phyloP scores from a whole-genome alignment of 225 moss, liverwort and hornwort genomes.

The Rhytidiadelphus loreus region DNA sequence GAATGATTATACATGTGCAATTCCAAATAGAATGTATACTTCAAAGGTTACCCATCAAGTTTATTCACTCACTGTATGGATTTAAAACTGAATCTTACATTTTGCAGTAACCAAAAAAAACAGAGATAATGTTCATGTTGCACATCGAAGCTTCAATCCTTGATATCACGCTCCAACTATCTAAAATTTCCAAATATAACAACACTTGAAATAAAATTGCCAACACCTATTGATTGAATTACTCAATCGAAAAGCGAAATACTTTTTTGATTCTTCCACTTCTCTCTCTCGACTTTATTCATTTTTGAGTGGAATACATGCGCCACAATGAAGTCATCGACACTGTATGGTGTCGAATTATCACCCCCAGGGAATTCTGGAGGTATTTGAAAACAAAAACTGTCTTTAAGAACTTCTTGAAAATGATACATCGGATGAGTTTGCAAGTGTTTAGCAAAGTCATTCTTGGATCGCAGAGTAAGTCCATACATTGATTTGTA shows the following conservation, averaged over 20 bases:
- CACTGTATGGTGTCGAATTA: neutral
- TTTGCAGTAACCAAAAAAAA: neutral
- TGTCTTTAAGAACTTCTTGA: neutral
- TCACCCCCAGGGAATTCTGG: neutral
- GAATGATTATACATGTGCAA: neutral
- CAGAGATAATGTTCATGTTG: neutral
- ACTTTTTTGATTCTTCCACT: too few relatives aligned
- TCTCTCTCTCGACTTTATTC: neutral
- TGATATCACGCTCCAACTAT: neutral
- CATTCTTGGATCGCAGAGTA: neutral
- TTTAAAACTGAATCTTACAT: neutral
- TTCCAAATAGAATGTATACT: neutral
- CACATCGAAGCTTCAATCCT: neutral
- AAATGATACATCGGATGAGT: too few relatives aligned
- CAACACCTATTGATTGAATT: too few relatives aligned
- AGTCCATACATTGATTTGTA: neutral
- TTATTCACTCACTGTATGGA: neutral
- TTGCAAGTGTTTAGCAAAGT: neutral
- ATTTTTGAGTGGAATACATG: neutral
- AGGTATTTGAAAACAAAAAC: neutral
- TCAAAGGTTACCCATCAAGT: neutral
- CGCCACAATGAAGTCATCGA: neutral
- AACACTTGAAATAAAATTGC: neutral
- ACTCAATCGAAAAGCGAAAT: neutral
- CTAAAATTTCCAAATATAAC: neutral